Evolutionary conservation across 495 filamentous ascomycete species (phyloP).

Genomic region (Beverwykella pulmonaria): DNA sequence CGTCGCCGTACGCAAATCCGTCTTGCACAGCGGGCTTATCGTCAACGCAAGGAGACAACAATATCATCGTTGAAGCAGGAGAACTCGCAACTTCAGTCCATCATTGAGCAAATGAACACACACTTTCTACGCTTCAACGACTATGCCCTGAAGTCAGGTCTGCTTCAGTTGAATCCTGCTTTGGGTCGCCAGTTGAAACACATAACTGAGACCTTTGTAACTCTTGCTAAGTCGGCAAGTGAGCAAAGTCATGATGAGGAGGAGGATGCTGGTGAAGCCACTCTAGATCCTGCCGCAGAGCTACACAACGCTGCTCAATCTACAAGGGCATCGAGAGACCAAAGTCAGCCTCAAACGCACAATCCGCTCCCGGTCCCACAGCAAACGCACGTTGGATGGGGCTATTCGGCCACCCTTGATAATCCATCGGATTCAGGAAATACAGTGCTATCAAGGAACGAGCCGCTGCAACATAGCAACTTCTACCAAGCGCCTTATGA

Average conservation of each 20-base stretch:
- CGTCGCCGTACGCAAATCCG: constrained; percentile 85
- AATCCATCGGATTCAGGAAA: background rate
- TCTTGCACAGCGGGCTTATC: constrained; percentile 81
- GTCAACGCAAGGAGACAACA: constrained; percentile 79
- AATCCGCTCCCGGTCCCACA: background rate
- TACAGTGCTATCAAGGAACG: background rate
- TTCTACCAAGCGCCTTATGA: constrained; percentile 20
- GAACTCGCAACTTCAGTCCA: constrained; percentile 64
- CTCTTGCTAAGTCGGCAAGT: constrained; percentile 48
- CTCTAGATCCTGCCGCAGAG: constrained; percentile 24
- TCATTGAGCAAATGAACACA: constrained; percentile 73
- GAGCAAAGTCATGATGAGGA: constrained; percentile 41
- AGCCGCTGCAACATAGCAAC: constrained; percentile 2
- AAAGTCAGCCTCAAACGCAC: background rate
- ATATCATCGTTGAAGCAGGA: constrained; percentile 71
- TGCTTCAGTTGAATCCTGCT: constrained; percentile 44
- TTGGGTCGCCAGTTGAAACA: constrained; percentile 50
- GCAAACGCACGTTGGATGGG: constrained; percentile 29
- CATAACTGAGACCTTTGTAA: constrained; percentile 53
- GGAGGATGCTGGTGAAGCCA: constrained; percentile 34
- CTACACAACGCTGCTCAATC: constrained; percentile 20
- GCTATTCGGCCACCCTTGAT: constrained; percentile 11
- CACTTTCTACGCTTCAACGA: constrained; percentile 73
- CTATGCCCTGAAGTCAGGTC: constrained; percentile 55
- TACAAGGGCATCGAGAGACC: constrained; percentile 2